phyloP scores from a whole-genome alignment of 106 monocot genomes.

The Platanthera guangdongensis region DNA sequence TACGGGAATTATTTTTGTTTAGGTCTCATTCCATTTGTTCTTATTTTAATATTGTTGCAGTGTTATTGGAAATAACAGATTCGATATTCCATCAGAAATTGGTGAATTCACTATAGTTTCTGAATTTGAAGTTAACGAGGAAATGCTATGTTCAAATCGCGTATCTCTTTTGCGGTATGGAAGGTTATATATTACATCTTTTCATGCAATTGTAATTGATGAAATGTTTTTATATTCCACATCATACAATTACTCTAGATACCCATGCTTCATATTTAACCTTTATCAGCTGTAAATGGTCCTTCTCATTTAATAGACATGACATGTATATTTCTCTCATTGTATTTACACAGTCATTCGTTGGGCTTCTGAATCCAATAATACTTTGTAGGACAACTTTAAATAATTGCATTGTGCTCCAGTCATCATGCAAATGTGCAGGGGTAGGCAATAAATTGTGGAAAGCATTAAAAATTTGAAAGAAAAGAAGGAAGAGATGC shows the following conservation, averaged over 20 bases:
- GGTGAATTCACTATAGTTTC: conserved; percentile 19
- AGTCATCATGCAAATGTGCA: too few relatives aligned
- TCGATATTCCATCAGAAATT: conserved; percentile 15
- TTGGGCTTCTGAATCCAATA: background rate
- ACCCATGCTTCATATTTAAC: background rate
- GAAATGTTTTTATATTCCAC: too few relatives aligned
- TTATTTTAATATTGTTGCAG: conserved; percentile 15
- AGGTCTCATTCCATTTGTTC: background rate
- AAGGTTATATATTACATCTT: background rate
- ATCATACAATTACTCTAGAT: background rate
- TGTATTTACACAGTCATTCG: background rate
- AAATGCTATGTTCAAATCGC: conserved; percentile 4
- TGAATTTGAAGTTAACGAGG: conserved; percentile 16
- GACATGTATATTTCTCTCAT: background rate
- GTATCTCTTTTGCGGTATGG: conserved; percentile 7
- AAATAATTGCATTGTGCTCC: background rate
- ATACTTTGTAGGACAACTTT: background rate
- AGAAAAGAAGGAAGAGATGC: too few relatives aligned
- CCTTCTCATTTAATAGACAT: background rate
- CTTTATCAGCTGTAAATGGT: background rate
- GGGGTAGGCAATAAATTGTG: too few relatives aligned
- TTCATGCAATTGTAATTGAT: background rate
- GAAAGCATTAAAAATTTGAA: too few relatives aligned
- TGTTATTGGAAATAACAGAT: conserved; percentile 24
- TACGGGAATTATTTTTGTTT: background rate